These are phyloP conservation scores for Trichomonascaceae sp. DNA, from an alignment of 1,139 yeast species.

Conservation along the genomic window DNA sequence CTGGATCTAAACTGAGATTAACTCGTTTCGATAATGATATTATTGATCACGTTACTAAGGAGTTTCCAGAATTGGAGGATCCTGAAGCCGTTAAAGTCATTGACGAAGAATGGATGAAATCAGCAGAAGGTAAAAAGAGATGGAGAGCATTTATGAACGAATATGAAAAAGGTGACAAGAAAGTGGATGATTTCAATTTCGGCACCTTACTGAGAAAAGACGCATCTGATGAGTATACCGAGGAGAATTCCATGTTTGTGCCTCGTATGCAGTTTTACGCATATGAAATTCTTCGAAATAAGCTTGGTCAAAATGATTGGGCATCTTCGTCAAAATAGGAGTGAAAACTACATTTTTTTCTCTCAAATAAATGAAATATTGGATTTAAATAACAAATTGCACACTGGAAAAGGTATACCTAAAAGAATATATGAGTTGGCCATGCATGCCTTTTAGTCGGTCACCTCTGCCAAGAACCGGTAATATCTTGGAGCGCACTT, in stretches of 20 bases:
- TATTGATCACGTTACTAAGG: constrained; percentile 56
- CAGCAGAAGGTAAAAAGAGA: constrained; percentile 68
- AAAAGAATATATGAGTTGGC: background rate
- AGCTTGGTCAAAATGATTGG: constrained; percentile 92
- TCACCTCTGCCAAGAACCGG: background rate
- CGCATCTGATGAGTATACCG: constrained; percentile 66
- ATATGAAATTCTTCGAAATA: constrained; percentile 89
- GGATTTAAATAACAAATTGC: background rate
- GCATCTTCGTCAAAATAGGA: constrained; percentile 16
- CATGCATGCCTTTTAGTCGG: background rate
- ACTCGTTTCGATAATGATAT: constrained; percentile 80
- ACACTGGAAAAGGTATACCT: background rate
- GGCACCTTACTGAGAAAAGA: constrained; percentile 84
- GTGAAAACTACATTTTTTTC: background rate
- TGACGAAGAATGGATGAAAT: constrained; percentile 77
- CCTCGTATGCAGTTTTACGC: constrained; percentile 94
- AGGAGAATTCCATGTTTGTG: constrained; percentile 80
- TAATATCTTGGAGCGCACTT: background rate
- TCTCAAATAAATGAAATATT: no score
- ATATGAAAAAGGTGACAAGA: constrained; percentile 57
- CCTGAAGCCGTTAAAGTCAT: constrained; percentile 52
- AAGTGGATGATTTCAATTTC: constrained; percentile 79
- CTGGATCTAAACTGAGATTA: constrained; percentile 72
- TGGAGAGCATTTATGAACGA: constrained; percentile 88
- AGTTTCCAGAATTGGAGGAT: constrained; percentile 74